phyloP scores from a whole-genome alignment of 306 rosid genomes.

The Pyrus pyrifolia region DNA sequence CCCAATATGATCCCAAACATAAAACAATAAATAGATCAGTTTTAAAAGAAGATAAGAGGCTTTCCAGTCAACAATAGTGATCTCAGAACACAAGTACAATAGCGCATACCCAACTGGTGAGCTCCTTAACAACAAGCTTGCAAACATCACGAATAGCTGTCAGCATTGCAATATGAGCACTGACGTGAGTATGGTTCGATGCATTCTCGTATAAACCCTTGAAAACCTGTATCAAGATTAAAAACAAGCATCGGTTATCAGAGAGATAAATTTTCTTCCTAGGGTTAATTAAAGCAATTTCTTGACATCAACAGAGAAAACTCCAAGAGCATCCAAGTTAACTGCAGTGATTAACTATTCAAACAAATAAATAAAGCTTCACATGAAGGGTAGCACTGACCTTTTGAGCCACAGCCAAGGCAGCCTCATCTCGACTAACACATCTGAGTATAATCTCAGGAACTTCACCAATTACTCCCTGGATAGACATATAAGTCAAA shows the following conservation, averaged over 20 bases:
- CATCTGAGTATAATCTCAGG: constrained; percentile 90
- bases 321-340: constrained; percentile 7
- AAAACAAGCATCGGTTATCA: neutral
- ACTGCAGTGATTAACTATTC: neutral
- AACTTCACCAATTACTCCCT: constrained; percentile 86
- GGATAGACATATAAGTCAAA: constrained; percentile 12
- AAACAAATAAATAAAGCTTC: neutral
- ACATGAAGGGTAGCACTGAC: constrained; percentile 23
- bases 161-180: constrained; percentile 74
- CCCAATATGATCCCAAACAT: neutral
- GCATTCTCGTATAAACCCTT: constrained; percentile 81
- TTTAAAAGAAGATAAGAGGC: neutral
- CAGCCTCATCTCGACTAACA: constrained; percentile 96
- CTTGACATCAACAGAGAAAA: neutral
- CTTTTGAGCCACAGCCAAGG: constrained; percentile 98
- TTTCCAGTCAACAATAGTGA: neutral
- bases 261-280: neutral
- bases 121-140: constrained; percentile 94
- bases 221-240: constrained; percentile 51
- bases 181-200: constrained; percentile 60
- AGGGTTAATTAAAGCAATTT: constrained; percentile 9
- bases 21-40: neutral
- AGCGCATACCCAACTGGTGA: constrained; percentile 89
- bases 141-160: constrained; percentile 98
- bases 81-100: neutral